These are phyloP conservation scores for Avena eriantha DNA, from an alignment of 176 grass and related monocot genomes.

Conservation along the genomic window DNA sequence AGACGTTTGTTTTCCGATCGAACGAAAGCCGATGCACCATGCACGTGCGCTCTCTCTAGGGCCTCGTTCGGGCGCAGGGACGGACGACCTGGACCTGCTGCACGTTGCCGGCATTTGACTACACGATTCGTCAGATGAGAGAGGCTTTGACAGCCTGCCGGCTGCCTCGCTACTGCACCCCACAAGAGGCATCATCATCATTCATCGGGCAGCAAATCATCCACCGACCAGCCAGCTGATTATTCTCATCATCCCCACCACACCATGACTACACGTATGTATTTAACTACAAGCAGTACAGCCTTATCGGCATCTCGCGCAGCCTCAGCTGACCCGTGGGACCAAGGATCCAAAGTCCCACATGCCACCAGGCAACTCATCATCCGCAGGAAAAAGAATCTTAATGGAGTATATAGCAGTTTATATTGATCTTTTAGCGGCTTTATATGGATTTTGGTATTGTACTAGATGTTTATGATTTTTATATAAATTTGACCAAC, in stretches of 20 bases:
- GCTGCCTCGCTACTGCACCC: not conserved
- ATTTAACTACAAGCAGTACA: not conserved
- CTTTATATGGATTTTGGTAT: no score
- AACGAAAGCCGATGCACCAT: not conserved
- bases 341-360: rapidly evolving
- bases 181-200: not conserved
- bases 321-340: not conserved
- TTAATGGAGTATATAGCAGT: no score
- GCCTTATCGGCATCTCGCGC: not conserved
- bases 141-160: slow-evolving; percentile 35
- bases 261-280: not conserved
- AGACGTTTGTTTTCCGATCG: slow-evolving; percentile 20
- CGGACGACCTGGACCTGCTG: not conserved
- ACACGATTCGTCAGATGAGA: not conserved
- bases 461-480: no score
- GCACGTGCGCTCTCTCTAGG: slow-evolving; percentile 44
- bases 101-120: slow-evolving; percentile 57
- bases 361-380: not conserved
- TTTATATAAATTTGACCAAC: no score
- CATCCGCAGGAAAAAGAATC: not conserved
- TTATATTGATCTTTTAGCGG: no score
- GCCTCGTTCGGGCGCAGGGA: slow-evolving; percentile 1
- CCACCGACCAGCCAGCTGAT: slow-evolving; percentile 23
- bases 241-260: slow-evolving; percentile 22
- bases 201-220: slow-evolving; percentile 7